Evolutionary conservation across 1,284 basidiomycete genomes (phyloP), one percentile per base, ranked within the genome.

Genomic region (Rhodotorula mucilaginosa): DNA sequence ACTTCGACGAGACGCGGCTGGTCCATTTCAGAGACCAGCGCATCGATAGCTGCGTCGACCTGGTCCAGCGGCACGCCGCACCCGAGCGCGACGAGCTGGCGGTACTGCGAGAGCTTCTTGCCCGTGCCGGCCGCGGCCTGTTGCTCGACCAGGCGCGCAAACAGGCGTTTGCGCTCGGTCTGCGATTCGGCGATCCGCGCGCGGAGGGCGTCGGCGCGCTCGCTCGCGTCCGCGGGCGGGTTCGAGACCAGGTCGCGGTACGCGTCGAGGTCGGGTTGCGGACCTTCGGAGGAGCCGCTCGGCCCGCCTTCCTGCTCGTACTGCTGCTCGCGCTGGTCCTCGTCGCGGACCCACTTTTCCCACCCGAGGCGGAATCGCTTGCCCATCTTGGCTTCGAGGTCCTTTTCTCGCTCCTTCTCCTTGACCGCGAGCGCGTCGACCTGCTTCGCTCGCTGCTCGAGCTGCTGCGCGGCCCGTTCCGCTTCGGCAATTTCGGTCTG

Each of bases 401-500:
- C 87, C 80, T 93, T 89, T 62, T 95, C 81, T 47, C 86, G 84
- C 52, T 85, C 83, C 62, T 95, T 83, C 60, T 84, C 82, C n/a
- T 49, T 47, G 44, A 86, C 83, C 74, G 87, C 87, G 51, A 88
- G 85, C 34, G 87, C 85, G 13, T 51, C 19, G 16, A 51, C 48
- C 49, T 51, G 31, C 54, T 89, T 88, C 10, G 89, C 87, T 75
- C 91, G 88, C 7, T 83, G 81, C 79, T 87, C 44, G 48, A 98
- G 85, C 57, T 89, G 87, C 31, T 85, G 84, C 51, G 93, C 89
- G 0, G 88, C 84, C 65, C 90, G 86, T 75, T 91, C 89, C 76
- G 91, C 90, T 78, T 98, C 95, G 51, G 90, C 85, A 71, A 98
- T 93, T 82, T 99, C 96, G 58, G 89, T 86, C 80, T 97, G 91